Percentiles rank a stretch among this genome's conserved stretches.
phyloP scores from a whole-genome alignment of 2,329 filamentous ascomycete species.

The Shiraia bambusicola region DNA sequence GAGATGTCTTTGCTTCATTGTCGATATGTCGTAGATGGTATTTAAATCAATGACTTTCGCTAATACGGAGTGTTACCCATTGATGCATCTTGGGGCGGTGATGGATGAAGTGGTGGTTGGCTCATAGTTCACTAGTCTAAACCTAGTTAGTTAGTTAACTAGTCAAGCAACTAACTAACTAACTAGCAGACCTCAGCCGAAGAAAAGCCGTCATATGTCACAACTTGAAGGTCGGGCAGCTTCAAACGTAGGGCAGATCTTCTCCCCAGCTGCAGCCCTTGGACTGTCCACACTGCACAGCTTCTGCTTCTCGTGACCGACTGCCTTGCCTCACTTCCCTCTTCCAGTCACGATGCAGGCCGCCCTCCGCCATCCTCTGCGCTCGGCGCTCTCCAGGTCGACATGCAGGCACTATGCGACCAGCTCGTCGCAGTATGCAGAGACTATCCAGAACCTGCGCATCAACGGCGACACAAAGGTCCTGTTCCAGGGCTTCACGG shows the following conservation, averaged over 20 bases:
- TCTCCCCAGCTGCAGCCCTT: neutral
- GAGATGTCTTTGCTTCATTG: conserved; percentile 10
- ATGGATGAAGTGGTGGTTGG: too few species aligned
- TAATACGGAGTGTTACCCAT: too few species aligned
- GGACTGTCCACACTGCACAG: neutral
- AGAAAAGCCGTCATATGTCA: neutral
- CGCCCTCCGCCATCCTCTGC: conserved; percentile 67
- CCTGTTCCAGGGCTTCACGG: conserved; percentile 95
- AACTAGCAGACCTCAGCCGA: neutral
- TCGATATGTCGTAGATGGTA: neutral
- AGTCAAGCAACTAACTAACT: too few species aligned
- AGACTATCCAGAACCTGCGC: conserved; percentile 69
- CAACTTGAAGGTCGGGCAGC: too few species aligned
- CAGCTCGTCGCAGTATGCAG: conserved; percentile 57
- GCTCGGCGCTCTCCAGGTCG: conserved; percentile 67
- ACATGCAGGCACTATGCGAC: conserved; percentile 77
- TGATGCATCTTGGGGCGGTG: too few species aligned
- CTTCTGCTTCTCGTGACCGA: conserved; percentile 29
- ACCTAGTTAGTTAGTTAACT: too few species aligned
- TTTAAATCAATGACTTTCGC: neutral
- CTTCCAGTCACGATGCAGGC: conserved; percentile 81
- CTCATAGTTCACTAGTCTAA: too few species aligned
- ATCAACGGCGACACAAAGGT: conserved; percentile 94
- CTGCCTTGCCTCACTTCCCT: too few species aligned
- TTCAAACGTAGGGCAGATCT: too few species aligned